phyloP scores from a whole-genome alignment of 2,329 filamentous ascomycete genomes.

The Xylaria multiplex region DNA sequence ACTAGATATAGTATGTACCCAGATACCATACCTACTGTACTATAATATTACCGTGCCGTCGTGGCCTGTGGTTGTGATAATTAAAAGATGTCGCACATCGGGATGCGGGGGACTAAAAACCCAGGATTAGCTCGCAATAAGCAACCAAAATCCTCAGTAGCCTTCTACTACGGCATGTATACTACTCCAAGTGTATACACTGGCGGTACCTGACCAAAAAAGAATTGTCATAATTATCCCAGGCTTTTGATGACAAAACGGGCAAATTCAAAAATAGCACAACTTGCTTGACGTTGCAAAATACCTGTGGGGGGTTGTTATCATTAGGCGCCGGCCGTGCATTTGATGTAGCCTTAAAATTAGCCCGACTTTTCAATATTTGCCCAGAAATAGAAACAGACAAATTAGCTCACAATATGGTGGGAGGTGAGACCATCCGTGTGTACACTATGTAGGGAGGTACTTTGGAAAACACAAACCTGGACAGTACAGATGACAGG shows the following conservation, averaged over 20 bases:
- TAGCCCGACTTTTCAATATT: conserved; percentile 42
- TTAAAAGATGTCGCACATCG: conserved; percentile 31
- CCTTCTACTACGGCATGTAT: conserved; percentile 1
- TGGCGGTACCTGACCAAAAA: conserved; percentile 7
- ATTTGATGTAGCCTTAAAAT: conserved; percentile 36
- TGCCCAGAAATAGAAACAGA: conserved; percentile 41
- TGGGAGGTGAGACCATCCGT: neutral
- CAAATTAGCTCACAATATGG: conserved; percentile 30
- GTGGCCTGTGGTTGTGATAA: conserved; percentile 27
- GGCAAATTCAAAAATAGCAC: conserved; percentile 50
- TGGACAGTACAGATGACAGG: conserved; percentile 10
- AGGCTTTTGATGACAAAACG: conserved; percentile 24
- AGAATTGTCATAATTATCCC: conserved; percentile 44
- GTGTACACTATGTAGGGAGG: conserved; percentile 8
- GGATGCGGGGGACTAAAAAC: conserved; percentile 26
- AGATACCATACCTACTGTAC: conserved; percentile 1
- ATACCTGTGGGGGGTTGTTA: conserved; percentile 37
- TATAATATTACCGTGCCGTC: neutral
- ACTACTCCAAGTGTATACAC: neutral
- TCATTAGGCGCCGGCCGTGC: conserved; percentile 45
- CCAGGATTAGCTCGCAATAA: conserved; percentile 16
- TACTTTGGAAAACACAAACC: conserved; percentile 18
- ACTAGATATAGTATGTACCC: neutral
- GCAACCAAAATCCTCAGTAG: conserved; percentile 17
- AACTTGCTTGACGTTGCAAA: conserved; percentile 37